phyloP scores from a whole-genome alignment of 129 eudicot genomes.

The Saposhnikovia divaricata region DNA sequence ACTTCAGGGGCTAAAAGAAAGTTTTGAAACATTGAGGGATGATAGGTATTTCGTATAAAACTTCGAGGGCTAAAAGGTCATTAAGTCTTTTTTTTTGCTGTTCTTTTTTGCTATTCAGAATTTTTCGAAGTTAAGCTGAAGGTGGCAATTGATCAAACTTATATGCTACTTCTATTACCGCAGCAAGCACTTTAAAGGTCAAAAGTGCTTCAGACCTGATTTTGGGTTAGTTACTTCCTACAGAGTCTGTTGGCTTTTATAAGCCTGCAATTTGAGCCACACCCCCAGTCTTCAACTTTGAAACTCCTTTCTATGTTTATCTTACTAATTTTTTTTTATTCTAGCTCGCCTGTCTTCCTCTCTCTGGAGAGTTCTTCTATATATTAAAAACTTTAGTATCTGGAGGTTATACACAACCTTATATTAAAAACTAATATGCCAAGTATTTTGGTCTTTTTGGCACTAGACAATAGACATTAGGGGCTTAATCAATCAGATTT shows the following conservation, averaged over 20 bases:
- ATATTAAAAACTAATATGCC: neutral
- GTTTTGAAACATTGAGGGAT: no score
- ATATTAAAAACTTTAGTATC: neutral
- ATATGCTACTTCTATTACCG: neutral
- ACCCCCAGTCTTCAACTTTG: no score
- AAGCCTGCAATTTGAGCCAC: neutral
- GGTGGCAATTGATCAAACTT: neutral
- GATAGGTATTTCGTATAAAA: no score
- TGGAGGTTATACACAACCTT: neutral
- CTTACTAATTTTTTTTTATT: no score
- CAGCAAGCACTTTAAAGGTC: no score
- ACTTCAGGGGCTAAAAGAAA: no score
- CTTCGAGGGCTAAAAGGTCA: no score
- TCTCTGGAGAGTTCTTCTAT: neutral
- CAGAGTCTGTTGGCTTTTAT: neutral
- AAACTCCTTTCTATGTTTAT: no score
- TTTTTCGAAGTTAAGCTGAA: neutral
- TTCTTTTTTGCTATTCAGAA: no score
- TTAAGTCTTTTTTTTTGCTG: no score
- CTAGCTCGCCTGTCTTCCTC: neutral
- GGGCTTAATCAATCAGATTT: no score
- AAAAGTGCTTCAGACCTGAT: neutral
- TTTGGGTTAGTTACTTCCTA: neutral
- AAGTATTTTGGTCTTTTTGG: neutral
- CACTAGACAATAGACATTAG: no score